These are phyloP conservation scores for Irpex lacteus DNA, from an alignment of 1,284 basidiomycete species.

Conservation along the genomic window DNA sequence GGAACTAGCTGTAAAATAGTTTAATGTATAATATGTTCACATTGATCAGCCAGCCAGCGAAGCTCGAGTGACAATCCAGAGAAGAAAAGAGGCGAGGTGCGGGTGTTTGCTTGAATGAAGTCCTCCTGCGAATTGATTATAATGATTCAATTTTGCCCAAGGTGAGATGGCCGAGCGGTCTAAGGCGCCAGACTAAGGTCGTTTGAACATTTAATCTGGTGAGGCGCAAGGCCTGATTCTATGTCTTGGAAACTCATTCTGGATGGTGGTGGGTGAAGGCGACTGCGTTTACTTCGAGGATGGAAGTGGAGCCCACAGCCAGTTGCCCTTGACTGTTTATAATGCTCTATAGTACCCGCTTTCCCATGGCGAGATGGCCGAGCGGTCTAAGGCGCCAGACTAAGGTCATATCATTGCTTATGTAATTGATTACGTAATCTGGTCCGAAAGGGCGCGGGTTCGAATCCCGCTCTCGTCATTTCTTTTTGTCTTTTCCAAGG, in stretches of 20 bases:
- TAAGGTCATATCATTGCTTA: conserved; percentile 40
- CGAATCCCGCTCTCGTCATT: conserved; percentile 36
- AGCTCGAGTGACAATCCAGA: no score
- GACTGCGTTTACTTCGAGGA: neutral
- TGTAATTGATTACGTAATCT: conserved; percentile 14
- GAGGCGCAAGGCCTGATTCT: conserved; percentile 56
- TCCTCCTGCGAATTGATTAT: no score
- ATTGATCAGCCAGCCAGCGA: no score
- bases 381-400: conserved; percentile 85
- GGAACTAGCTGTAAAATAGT: no score
- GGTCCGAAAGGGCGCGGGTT: conserved; percentile 41
- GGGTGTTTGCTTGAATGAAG: no score
- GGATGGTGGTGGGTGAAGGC: conserved; percentile 6
- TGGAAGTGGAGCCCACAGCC: no score
- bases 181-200: conserved; percentile 83
- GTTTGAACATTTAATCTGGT: no score
- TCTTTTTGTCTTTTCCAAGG: neutral
- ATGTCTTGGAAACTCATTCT: conserved; percentile 80
- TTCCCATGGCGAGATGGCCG: conserved; percentile 57
- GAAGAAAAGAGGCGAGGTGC: no score
- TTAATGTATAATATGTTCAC: no score
- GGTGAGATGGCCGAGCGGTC: conserved; percentile 80
- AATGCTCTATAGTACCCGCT: neutral
- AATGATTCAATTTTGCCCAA: no score
- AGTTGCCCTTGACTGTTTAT: neutral